These are phyloP conservation scores for Neoboletus magnificus DNA, from an alignment of 768 basidiomycete genomes.

Conservation along the genomic window DNA sequence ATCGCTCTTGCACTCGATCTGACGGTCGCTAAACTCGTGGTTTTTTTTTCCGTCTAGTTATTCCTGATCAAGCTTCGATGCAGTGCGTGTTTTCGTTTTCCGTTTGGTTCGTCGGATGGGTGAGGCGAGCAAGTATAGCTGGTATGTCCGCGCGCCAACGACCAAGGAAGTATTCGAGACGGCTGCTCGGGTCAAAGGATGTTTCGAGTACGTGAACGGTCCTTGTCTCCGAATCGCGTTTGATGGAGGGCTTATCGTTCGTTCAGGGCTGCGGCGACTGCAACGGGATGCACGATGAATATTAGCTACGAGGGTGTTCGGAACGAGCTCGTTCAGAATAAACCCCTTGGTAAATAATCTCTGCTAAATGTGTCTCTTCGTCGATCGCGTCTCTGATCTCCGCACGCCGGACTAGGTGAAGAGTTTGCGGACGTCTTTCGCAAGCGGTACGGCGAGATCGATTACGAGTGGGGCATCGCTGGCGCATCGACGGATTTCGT, in stretches of 20 bases:
- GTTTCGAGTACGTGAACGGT: slow-evolving; percentile 56
- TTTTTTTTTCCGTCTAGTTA: slow-evolving; percentile 46
- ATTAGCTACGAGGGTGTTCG: slow-evolving; percentile 35
- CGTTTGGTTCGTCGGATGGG: background rate
- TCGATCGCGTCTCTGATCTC: background rate
- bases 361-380: background rate
- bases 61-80: slow-evolving; percentile 77
- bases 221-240: background rate
- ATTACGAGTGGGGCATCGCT: slow-evolving; percentile 63
- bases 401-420: slow-evolving; percentile 39
- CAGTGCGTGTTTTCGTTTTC: slow-evolving; percentile 40
- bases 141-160: slow-evolving; percentile 71
- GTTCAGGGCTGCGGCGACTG: slow-evolving; percentile 58
- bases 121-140: slow-evolving; percentile 39
- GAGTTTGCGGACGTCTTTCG: slow-evolving; percentile 60
- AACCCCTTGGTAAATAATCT: slow-evolving; percentile 46
- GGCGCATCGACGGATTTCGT: slow-evolving; percentile 83
- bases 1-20: background rate
- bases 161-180: slow-evolving; percentile 55
- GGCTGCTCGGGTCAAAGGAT: slow-evolving; percentile 59
- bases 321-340: slow-evolving; percentile 65
- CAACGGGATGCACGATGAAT: slow-evolving; percentile 59
- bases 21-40: background rate
- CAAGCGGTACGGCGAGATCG: slow-evolving; percentile 57
- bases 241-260: background rate